Evolutionary conservation across 108 stramenopile genomes (phyloP), one percentile per base, ranked within the genome.

Genomic region (Aurantiochytrium sp.): DNA sequence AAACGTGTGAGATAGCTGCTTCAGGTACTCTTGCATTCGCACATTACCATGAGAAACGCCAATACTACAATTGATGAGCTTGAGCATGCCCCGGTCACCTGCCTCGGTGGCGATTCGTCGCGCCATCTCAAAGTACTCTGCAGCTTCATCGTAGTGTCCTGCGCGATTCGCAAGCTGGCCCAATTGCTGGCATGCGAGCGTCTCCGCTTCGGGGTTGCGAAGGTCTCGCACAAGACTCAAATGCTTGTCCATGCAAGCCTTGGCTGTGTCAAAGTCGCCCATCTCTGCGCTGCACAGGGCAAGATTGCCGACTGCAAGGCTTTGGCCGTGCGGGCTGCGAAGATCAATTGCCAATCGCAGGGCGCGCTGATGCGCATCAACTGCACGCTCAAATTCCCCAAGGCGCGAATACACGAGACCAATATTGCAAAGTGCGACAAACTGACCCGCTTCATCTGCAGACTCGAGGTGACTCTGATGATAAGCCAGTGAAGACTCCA

Each of bases 191-290:
- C 76, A 83, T 47, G 76, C 76, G 1, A 83, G 51, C 25, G 76
- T 53, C 76, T 83, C 76, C 0, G 49, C 76, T 35, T 83, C 76
- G 45, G 76, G 45, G 51, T 83, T 83, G 45, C 49, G 76, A 10
- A 83, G 76, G n/a, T 83, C 76, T 43, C 76, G 76, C 10, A 83
- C 76, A 12, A 83, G 51, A 16, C 28, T 21, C 4, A 83, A 45
- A 35, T 83, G 76, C 51, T 83, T 83, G 51, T 83, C 76, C 76
- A 83, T 83, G 76, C 76, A 83, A 4, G 76, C 76, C 25, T 45
- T 43, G 6, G 76, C 76, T 12, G 76, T 83, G n/a, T 83, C 76
- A 2, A 47, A 83, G 51, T 83, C 76, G 19, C 76, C 76, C 45
- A 83, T 47, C 76, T 83, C 76, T 6, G 76, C 76, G 51, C 76